These are phyloP conservation scores for Cicer judaicum DNA, from an alignment of 306 rosid genomes.

Conservation along the genomic window DNA sequence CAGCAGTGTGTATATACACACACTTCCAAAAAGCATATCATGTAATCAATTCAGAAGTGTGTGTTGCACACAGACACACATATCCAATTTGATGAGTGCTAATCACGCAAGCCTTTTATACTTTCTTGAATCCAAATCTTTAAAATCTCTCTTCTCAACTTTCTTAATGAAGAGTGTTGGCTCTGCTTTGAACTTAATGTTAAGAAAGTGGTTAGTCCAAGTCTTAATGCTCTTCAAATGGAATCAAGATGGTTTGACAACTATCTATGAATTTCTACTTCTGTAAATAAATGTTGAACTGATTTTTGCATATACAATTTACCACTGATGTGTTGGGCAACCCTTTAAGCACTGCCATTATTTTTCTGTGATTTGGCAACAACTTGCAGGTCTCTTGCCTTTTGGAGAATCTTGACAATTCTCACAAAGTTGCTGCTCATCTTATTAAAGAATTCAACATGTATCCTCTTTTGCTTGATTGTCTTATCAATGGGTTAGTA, in stretches of 20 bases:
- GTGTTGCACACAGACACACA: neutral
- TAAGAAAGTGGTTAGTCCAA: slow-evolving; percentile 14
- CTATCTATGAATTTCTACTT: slow-evolving; percentile 15
- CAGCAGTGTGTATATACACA: neutral
- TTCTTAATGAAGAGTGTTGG: slow-evolving; percentile 28
- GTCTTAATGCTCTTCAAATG: slow-evolving; percentile 6
- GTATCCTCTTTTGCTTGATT: slow-evolving; percentile 84
- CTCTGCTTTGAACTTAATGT: slow-evolving; percentile 28
- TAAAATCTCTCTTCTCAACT: neutral
- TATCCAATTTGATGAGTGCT: neutral
- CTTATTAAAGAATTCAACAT: slow-evolving; percentile 63
- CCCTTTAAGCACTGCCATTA: neutral
- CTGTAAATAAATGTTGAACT: neutral
- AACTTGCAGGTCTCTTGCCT: slow-evolving; percentile 71
- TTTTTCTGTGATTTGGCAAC: slow-evolving; percentile 35
- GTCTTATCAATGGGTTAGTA: slow-evolving; percentile 82
- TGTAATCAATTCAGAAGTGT: neutral
- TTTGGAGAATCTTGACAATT: slow-evolving; percentile 59
- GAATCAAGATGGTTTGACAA: slow-evolving; percentile 22
- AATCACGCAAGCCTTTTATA: neutral
- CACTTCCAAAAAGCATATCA: neutral
- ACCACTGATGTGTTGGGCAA: slow-evolving; percentile 11
- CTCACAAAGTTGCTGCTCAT: slow-evolving; percentile 47
- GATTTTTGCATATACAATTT: slow-evolving; percentile 14
- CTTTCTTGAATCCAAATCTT: neutral